phyloP scores from a whole-genome alignment of 306 rosid genomes.

The Coriaria nepalensis region DNA sequence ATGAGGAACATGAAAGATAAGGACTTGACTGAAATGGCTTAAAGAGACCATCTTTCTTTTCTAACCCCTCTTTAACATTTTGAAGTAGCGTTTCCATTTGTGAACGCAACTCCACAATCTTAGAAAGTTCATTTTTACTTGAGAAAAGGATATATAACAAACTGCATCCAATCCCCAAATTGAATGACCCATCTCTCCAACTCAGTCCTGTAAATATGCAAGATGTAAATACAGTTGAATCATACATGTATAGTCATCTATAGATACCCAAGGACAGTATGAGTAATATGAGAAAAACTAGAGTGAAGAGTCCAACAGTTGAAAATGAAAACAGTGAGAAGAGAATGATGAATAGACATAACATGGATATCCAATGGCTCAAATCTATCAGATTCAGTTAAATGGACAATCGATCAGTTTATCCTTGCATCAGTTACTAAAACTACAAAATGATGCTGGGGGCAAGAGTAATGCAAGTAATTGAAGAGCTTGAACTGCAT shows the following conservation, averaged over 20 bases:
- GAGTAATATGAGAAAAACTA: not conserved
- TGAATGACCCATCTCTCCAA: constrained; percentile 43
- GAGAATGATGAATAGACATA: too few species aligned
- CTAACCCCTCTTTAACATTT: constrained; percentile 38
- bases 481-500: too few species aligned
- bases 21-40: constrained; percentile 23
- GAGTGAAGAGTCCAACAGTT: too few species aligned
- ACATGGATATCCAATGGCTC: too few species aligned
- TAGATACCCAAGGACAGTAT: not conserved
- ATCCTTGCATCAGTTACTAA: too few species aligned
- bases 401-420: too few species aligned
- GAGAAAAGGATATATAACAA: constrained; percentile 50
- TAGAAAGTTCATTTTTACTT: constrained; percentile 50
- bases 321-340: too few species aligned
- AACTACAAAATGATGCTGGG: too few species aligned
- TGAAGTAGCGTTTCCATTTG: constrained; percentile 67
- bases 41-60: constrained; percentile 18
- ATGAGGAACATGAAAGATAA: constrained; percentile 30
- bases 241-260: too few species aligned
- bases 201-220: constrained; percentile 23
- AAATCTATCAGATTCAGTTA: too few species aligned
- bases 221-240: constrained; percentile 1
- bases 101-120: constrained; percentile 56
- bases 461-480: too few species aligned
- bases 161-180: constrained; percentile 73